These are phyloP conservation scores for Elaeis oleifera DNA, from an alignment of 202 grass and related monocot genomes.

Conservation along the genomic window DNA sequence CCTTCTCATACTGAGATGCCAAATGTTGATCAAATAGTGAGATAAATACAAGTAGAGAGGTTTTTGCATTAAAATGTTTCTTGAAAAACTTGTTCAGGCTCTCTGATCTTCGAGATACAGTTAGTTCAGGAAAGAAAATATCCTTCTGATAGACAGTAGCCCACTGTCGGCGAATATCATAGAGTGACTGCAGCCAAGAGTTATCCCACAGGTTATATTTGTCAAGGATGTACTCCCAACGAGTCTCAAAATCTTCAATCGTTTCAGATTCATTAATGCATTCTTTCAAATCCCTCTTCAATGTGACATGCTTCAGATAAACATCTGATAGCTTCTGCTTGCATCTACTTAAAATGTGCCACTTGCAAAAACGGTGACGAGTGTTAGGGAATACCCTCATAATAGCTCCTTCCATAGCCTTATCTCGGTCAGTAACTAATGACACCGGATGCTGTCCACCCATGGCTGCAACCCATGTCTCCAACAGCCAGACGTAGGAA, in stretches of 20 bases:
- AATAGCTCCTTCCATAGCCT: conserved; percentile 49
- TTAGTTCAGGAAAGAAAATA: conserved; percentile 41
- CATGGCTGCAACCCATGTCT: conserved; percentile 50
- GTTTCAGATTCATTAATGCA: conserved; percentile 32
- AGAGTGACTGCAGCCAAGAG: conserved; percentile 32
- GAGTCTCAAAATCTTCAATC: conserved; percentile 39
- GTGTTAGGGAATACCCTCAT: conserved; percentile 41
- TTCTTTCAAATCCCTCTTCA: conserved; percentile 43
- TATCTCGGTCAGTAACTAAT: conserved; percentile 47
- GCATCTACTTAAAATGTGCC: conserved; percentile 43
- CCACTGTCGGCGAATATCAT: conserved; percentile 37
- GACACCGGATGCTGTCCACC: conserved; percentile 30
- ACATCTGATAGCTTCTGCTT: conserved; percentile 44
- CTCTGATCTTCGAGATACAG: conserved; percentile 29
- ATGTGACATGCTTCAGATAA: conserved; percentile 33
- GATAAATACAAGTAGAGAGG: conserved; percentile 34
- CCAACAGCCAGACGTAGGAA: conserved; percentile 50
- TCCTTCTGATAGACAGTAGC: conserved; percentile 39
- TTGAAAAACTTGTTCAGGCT: conserved; percentile 53
- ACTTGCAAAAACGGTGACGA: conserved; percentile 42
- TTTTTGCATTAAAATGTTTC: conserved; percentile 42
- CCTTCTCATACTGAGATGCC: conserved; percentile 31
- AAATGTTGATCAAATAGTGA: conserved; percentile 38
- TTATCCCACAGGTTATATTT: conserved; percentile 51
- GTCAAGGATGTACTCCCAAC: conserved; percentile 38